These are phyloP conservation scores for Hypoxylon sp. DNA, from an alignment of 2,329 filamentous ascomycete genomes.

Conservation along the genomic window DNA sequence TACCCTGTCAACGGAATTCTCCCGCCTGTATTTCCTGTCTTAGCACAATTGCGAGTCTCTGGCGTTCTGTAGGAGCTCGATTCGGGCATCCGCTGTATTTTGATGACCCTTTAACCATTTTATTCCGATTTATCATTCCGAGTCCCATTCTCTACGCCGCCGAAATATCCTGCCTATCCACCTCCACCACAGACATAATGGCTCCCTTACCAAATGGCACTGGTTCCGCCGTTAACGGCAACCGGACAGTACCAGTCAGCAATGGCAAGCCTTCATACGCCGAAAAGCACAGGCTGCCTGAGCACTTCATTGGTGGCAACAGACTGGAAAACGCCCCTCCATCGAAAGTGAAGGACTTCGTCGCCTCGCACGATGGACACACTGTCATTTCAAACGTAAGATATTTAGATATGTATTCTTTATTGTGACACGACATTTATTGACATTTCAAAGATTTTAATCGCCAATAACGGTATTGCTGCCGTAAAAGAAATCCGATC, in stretches of 20 bases:
- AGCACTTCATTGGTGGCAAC: slow-evolving; percentile 98
- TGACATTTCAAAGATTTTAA: slow-evolving; percentile 79
- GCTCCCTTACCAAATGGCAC: slow-evolving; percentile 48
- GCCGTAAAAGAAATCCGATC: slow-evolving; percentile 99
- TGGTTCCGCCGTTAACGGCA: slow-evolving; percentile 59
- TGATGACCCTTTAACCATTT: slow-evolving; percentile 48
- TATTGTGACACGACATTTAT: slow-evolving; percentile 6
- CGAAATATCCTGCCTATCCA: slow-evolving; percentile 34
- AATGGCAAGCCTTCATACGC: slow-evolving; percentile 79
- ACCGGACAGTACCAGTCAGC: slow-evolving; percentile 64
- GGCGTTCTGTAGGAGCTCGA: slow-evolving; percentile 49
- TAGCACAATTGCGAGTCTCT: slow-evolving; percentile 46
- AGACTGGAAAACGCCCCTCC: slow-evolving; percentile 84
- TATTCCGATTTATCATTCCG: slow-evolving; percentile 44
- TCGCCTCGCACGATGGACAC: slow-evolving; percentile 89
- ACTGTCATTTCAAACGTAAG: slow-evolving; percentile 98
- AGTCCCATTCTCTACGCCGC: slow-evolving; percentile 24
- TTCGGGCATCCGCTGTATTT: slow-evolving; percentile 46
- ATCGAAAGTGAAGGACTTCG: slow-evolving; percentile 96
- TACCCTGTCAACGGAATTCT: slow-evolving; percentile 29
- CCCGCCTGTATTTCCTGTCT: slow-evolving; percentile 14
- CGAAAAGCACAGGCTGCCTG: slow-evolving; percentile 84
- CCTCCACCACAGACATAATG: slow-evolving; percentile 45
- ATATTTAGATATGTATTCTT: not conserved
- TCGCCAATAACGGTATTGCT: slow-evolving; percentile 99